phyloP scores from a whole-genome alignment of 2,329 filamentous ascomycete species.

The Hypoxylon sp. region DNA sequence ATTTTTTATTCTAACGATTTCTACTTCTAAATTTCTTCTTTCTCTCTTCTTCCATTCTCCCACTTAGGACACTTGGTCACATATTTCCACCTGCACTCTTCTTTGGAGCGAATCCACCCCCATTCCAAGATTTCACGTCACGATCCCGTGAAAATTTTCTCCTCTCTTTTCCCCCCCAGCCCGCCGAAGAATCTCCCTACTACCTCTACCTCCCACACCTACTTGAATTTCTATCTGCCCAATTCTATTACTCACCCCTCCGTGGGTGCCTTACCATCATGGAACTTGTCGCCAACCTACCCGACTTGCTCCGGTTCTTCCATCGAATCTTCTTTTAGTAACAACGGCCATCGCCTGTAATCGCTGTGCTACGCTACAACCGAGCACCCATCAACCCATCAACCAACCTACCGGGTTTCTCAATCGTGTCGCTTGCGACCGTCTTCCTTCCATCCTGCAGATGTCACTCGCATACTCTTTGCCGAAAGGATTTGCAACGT shows the following conservation, averaged over 20 bases:
- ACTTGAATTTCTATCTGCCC: constrained; percentile 32
- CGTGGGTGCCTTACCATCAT: constrained; percentile 40
- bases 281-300: constrained; percentile 25
- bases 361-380: constrained; percentile 41
- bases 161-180: constrained; percentile 24
- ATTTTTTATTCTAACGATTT: constrained; percentile 27
- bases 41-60: constrained; percentile 30
- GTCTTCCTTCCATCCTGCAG: constrained; percentile 31
- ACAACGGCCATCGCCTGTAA: constrained; percentile 23
- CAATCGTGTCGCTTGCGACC: constrained; percentile 32
- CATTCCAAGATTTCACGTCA: constrained; percentile 44
- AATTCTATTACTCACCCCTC: constrained; percentile 35
- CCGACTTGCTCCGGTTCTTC: constrained; percentile 43
- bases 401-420: constrained; percentile 44
- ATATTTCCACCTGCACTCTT: constrained; percentile 30
- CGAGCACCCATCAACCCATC: constrained; percentile 31
- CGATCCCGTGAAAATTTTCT: constrained; percentile 48
- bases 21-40: constrained; percentile 13
- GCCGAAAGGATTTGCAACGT: constrained; percentile 28
- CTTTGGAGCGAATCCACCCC: constrained; percentile 45
- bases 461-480: constrained; percentile 34
- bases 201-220: constrained; percentile 30
- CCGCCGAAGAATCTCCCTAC: constrained; percentile 41
- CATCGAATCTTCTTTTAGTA: constrained; percentile 41
- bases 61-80: constrained; percentile 10